Evolutionary conservation across 2,329 filamentous ascomycete genomes (phyloP).

Genomic region (Tolypocladium guangdongense): DNA sequence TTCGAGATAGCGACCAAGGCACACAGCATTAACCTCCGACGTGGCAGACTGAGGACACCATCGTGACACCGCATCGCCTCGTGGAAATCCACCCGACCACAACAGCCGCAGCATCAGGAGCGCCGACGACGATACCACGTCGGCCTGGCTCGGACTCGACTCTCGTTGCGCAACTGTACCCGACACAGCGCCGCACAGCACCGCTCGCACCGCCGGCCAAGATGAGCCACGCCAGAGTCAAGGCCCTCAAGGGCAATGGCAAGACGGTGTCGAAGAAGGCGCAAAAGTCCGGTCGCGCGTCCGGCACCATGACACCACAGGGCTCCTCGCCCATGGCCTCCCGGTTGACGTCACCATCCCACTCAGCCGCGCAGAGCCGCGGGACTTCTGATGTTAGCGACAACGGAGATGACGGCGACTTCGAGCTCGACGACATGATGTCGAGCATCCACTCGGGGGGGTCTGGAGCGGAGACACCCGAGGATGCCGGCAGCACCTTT

Average conservation of each 20-base stretch:
- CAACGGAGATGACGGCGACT: constrained; percentile 33
- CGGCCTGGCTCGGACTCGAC: not conserved
- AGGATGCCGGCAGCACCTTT: constrained; percentile 57
- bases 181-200: not conserved
- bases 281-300: constrained; percentile 45
- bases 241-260: constrained; percentile 56
- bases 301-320: constrained; percentile 43
- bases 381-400: constrained; percentile 51
- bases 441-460: constrained; percentile 29
- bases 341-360: constrained; percentile 43
- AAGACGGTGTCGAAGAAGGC: constrained; percentile 65
- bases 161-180: not conserved
- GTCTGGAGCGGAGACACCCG: constrained; percentile 41
- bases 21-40: not conserved
- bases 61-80: not conserved
- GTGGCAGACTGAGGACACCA: not conserved
- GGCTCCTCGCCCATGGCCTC: constrained; percentile 51
- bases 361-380: constrained; percentile 49
- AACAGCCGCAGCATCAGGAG: not conserved
- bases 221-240: constrained; percentile 57
- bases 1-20: not conserved
- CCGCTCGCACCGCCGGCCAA: not conserved
- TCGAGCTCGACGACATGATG: constrained; percentile 31
- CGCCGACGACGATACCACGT: not conserved
- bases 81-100: not conserved